A percentile compares a stretch with the other conserved stretches of the same genome.
Evolutionary conservation across 495 filamentous ascomycete species (phyloP).

Genomic region (Aspergillus campestris): DNA sequence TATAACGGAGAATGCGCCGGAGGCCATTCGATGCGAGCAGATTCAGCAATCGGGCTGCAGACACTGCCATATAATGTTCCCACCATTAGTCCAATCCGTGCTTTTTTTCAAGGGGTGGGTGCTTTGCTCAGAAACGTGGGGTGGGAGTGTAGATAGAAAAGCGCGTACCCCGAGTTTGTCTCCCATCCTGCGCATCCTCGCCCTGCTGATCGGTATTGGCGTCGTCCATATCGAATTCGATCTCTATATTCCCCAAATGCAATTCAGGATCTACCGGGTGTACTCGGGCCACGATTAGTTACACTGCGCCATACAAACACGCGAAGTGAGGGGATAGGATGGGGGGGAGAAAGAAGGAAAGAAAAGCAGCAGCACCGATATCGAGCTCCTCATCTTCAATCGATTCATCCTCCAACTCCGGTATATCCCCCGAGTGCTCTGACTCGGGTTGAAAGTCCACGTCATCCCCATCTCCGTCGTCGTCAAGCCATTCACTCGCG

Average conservation of each 20-base stretch:
- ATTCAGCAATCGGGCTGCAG: slow-evolving; percentile 25
- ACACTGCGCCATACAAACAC: background rate
- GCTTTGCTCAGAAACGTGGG: background rate
- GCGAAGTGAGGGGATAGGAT: slow-evolving; percentile 18
- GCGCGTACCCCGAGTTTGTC: slow-evolving; percentile 14
- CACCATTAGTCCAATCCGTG: background rate
- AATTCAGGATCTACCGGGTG: slow-evolving; percentile 18
- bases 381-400: slow-evolving; percentile 16
- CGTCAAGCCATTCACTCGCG: slow-evolving; percentile 36
- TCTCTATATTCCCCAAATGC: slow-evolving; percentile 38
- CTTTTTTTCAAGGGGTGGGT: no score
- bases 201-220: slow-evolving; percentile 34
- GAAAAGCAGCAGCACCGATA: slow-evolving; percentile 14
- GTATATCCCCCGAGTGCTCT: slow-evolving; percentile 21
- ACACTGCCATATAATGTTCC: slow-evolving; percentile 17
- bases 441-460: slow-evolving; percentile 36
- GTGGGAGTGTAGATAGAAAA: background rate
- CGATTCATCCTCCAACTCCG: slow-evolving; percentile 31
- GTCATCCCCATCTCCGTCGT: slow-evolving; percentile 42
- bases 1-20: slow-evolving; percentile 28
- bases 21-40: slow-evolving; percentile 30
- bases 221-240: slow-evolving; percentile 36
- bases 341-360: slow-evolving; percentile 11
- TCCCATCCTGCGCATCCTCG: slow-evolving; percentile 31
- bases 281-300: background rate